These are phyloP conservation scores for Phytophthora nicotianae DNA, from an alignment of 352 stramenopile species.

Conservation along the genomic window DNA sequence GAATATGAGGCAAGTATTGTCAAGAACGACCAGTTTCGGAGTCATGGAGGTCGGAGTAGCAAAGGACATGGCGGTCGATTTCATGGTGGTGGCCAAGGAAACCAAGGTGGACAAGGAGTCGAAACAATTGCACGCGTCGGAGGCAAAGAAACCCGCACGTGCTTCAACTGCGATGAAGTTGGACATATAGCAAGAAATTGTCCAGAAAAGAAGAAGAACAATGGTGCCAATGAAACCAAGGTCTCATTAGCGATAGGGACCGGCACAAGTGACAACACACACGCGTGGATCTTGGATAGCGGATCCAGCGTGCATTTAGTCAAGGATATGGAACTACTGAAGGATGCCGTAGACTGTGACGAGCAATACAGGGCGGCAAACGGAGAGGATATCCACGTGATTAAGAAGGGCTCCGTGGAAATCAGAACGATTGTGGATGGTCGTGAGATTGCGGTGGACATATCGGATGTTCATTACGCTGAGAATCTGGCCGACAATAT, in stretches of 20 bases:
- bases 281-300: background rate
- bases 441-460: background rate
- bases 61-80: background rate
- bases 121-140: too few relatives aligned
- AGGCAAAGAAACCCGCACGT: too few relatives aligned
- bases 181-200: too few relatives aligned
- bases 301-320: background rate
- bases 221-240: too few relatives aligned
- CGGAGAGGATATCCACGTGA: background rate
- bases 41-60: background rate
- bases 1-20: background rate
- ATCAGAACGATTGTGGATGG: background rate
- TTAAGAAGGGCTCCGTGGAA: background rate
- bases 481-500: background rate
- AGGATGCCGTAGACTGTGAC: background rate
- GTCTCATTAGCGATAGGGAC: background rate
- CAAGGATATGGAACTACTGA: background rate
- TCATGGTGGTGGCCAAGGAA: too few relatives aligned
- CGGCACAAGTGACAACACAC: background rate
- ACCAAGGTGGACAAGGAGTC: too few relatives aligned
- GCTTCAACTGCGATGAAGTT: too few relatives aligned
- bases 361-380: background rate
- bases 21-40: too few relatives aligned
- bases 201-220: too few relatives aligned
- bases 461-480: constrained; percentile 8